A percentile compares a stretch with the other conserved stretches of the same genome.
These are phyloP conservation scores for Russula sp. DNA, from an alignment of 768 basidiomycete genomes.

Conservation along the genomic window DNA sequence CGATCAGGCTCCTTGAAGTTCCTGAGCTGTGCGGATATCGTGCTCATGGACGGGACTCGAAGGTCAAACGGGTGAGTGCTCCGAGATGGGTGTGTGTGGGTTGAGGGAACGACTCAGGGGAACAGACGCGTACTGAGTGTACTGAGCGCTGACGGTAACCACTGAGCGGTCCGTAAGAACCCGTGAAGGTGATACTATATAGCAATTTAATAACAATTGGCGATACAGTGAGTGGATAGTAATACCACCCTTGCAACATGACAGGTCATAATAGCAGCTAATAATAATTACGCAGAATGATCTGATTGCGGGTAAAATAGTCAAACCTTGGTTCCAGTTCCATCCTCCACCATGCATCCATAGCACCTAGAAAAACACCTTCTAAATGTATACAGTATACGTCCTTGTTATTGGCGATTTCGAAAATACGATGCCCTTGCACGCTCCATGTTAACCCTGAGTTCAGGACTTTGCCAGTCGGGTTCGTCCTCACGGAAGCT, in stretches of 20 bases:
- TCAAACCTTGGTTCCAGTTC: constrained; percentile 9
- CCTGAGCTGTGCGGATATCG: constrained; percentile 83
- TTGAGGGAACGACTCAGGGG: background rate
- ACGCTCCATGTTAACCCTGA: constrained; percentile 68
- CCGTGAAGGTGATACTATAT: background rate
- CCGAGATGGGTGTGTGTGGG: background rate
- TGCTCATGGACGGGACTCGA: constrained; percentile 51
- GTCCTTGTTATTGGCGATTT: constrained; percentile 21
- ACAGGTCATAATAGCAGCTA: background rate
- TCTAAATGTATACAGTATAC: background rate
- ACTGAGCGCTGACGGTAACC: background rate
- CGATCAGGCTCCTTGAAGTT: constrained; percentile 91
- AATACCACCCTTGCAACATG: constrained; percentile 1
- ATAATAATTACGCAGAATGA: constrained; percentile 4
- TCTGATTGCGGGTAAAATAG: background rate
- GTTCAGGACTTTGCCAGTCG: constrained; percentile 60
- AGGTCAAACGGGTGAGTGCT: background rate
- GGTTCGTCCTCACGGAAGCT: constrained; percentile 47
- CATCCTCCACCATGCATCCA: background rate
- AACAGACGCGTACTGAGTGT: background rate
- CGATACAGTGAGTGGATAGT: constrained; percentile 9
- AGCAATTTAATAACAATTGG: constrained; percentile 13
- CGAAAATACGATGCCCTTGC: constrained; percentile 48
- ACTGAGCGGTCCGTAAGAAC: background rate
- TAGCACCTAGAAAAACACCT: background rate